These are phyloP conservation scores for Sugiyamaella valdiviana DNA, from an alignment of 805 yeast genomes.

Conservation along the genomic window DNA sequence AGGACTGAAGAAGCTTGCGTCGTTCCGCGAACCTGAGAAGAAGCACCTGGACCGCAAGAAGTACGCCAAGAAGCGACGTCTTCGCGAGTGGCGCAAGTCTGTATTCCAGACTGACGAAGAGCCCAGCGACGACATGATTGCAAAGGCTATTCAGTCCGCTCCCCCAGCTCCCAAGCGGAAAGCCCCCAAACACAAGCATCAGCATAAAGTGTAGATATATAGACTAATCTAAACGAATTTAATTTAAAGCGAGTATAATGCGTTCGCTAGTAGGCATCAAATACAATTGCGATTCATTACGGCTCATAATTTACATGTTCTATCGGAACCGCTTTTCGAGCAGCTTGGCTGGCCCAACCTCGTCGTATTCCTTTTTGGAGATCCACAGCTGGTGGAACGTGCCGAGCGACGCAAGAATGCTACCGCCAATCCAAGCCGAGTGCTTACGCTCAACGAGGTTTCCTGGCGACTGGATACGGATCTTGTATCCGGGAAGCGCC, in stretches of 20 bases:
- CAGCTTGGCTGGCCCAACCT: conserved; percentile 77
- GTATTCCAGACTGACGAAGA: conserved; percentile 59
- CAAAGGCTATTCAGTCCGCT: conserved; percentile 8
- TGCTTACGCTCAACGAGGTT: conserved; percentile 62
- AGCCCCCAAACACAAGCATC: conserved; percentile 4
- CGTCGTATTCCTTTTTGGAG: conserved; percentile 77
- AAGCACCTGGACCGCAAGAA: conserved; percentile 74
- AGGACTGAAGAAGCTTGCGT: conserved; percentile 88
- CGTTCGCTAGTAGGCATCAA: neutral
- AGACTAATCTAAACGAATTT: conserved; percentile 6
- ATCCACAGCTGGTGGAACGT: conserved; percentile 98
- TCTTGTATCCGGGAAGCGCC: conserved; percentile 76
- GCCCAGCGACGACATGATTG: conserved; percentile 26
- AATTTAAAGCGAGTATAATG: neutral
- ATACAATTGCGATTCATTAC: too few relatives aligned
- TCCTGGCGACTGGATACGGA: conserved; percentile 78
- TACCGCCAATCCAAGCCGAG: conserved; percentile 90
- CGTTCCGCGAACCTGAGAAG: conserved; percentile 73
- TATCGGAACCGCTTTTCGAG: conserved; percentile 77
- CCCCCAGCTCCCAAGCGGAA: conserved; percentile 7
- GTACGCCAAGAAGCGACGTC: conserved; percentile 71
- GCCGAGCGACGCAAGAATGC: conserved; percentile 80
- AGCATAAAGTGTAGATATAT: neutral
- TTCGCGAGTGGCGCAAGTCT: conserved; percentile 84
- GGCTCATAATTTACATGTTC: neutral